These are phyloP conservation scores for Collariella sp. DNA, from an alignment of 495 filamentous ascomycete genomes.

Conservation along the genomic window DNA sequence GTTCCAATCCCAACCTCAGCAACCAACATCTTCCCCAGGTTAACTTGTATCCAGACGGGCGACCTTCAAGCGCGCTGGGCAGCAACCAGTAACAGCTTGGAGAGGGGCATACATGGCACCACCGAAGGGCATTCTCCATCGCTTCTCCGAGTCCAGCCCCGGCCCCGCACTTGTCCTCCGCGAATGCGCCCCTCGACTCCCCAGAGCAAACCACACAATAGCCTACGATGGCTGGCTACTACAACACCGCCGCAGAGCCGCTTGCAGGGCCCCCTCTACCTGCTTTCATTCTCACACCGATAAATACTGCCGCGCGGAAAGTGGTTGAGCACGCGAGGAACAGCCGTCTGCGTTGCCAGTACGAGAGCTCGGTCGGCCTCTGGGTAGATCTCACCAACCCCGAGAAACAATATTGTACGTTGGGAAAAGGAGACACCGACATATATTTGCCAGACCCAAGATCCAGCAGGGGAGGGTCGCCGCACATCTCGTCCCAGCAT, in stretches of 20 bases:
- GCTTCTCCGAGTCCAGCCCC: background rate
- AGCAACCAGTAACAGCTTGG: background rate
- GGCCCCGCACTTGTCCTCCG: background rate
- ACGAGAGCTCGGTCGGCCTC: conserved; percentile 12
- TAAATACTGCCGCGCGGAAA: conserved; percentile 1
- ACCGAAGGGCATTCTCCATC: background rate
- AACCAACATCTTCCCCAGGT: background rate
- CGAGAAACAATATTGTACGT: conserved; percentile 9
- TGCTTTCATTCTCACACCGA: background rate
- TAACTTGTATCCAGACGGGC: background rate
- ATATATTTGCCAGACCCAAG: conserved; percentile 22
- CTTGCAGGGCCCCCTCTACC: background rate
- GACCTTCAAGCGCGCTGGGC: background rate
- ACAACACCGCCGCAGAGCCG: background rate
- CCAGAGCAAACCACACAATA: background rate
- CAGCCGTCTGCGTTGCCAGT: background rate
- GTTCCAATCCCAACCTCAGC: background rate
- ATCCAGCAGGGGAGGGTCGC: conserved; percentile 4
- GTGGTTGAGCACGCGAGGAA: background rate
- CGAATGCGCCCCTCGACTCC: background rate
- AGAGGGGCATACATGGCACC: conserved; percentile 1
- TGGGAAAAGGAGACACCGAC: conserved; percentile 17
- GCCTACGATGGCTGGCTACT: background rate
- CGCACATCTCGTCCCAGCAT: conserved; percentile 19
- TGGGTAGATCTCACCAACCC: conserved; percentile 19